Evolutionary conservation across 257 asterid species (phyloP).

Genomic region (Thymus mandschuricus): DNA sequence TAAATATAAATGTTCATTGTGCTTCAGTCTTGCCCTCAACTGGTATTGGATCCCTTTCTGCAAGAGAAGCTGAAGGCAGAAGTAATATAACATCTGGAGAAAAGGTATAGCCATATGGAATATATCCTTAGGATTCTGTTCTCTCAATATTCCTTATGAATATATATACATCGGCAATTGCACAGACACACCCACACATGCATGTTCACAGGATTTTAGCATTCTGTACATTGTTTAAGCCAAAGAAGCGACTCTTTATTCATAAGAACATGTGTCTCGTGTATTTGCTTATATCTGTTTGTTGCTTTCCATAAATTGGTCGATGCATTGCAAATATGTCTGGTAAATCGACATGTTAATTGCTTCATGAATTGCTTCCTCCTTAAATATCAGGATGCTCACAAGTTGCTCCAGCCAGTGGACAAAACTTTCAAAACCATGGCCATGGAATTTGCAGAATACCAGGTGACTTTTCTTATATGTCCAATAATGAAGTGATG

Average conservation of each 20-base stretch:
- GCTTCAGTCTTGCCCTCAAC: slow-evolving; percentile 75
- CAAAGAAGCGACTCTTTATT: not conserved
- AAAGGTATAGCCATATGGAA: slow-evolving; percentile 50
- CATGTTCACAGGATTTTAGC: slow-evolving; percentile 1
- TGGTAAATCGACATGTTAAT: slow-evolving; percentile 14
- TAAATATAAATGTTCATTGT: slow-evolving; percentile 29
- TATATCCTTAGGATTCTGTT: slow-evolving; percentile 3
- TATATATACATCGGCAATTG: not conserved
- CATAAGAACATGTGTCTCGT: slow-evolving; percentile 1
- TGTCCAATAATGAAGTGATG: slow-evolving; percentile 7
- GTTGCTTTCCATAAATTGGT: slow-evolving; percentile 11
- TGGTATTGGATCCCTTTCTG: slow-evolving; percentile 93
- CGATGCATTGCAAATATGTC: not conserved
- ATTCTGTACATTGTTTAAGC: not conserved
- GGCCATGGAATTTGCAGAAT: slow-evolving; percentile 96
- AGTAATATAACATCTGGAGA: slow-evolving; percentile 80
- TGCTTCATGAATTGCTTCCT: slow-evolving; percentile 18
- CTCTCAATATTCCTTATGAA: not conserved
- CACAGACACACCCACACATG: not conserved
- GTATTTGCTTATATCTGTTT: slow-evolving; percentile 11
- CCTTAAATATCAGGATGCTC: slow-evolving; percentile 73
- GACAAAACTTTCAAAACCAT: slow-evolving; percentile 77
- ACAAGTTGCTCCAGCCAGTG: slow-evolving; percentile 85
- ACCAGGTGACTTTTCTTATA: slow-evolving; percentile 56
- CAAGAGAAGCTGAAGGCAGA: slow-evolving; percentile 94